Evolutionary conservation across 108 stramenopile genomes (phyloP).

Genomic region (Fragilariopsis cylindrus): DNA sequence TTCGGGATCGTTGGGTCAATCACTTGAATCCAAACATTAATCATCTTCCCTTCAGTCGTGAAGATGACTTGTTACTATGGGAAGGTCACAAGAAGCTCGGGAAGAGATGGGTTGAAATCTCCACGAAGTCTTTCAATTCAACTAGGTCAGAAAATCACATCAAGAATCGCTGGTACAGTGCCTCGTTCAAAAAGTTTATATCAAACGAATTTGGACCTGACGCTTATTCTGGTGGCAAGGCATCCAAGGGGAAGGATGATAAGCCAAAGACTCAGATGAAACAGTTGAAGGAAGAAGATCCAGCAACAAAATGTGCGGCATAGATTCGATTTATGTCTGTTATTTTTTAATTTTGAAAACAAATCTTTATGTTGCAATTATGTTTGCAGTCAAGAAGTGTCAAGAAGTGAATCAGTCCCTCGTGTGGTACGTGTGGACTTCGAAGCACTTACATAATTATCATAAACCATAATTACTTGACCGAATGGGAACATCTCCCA

Average conservation of each 20-base stretch:
- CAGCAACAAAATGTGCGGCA: conserved; percentile 21
- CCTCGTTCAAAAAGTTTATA: conserved; percentile 85
- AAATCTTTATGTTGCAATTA: not conserved
- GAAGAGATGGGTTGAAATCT: conserved; percentile 88
- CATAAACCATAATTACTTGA: too few species aligned
- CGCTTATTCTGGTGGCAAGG: conserved; percentile 49
- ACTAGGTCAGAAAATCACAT: conserved; percentile 86
- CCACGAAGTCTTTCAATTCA: conserved; percentile 78
- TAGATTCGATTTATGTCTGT: not conserved
- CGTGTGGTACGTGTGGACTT: not conserved
- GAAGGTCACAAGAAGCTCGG: conserved; percentile 79
- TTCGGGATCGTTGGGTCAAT: conserved; percentile 91
- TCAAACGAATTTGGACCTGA: conserved; percentile 73
- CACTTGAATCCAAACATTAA: conserved; percentile 86
- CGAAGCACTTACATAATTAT: too few species aligned
- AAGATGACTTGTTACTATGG: conserved; percentile 82
- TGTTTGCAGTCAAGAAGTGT: too few species aligned
- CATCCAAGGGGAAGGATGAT: conserved; percentile 15
- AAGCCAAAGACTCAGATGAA: conserved; percentile 35
- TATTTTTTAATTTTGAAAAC: not conserved
- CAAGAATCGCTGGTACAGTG: conserved; percentile 91
- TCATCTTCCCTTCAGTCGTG: conserved; percentile 73
- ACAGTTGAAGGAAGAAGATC: conserved; percentile 23
- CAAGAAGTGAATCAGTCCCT: not conserved
- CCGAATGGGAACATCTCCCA: conserved; percentile 5